Evolutionary conservation across 805 yeast genomes (phyloP).

Genomic region (Candida alai): DNA sequence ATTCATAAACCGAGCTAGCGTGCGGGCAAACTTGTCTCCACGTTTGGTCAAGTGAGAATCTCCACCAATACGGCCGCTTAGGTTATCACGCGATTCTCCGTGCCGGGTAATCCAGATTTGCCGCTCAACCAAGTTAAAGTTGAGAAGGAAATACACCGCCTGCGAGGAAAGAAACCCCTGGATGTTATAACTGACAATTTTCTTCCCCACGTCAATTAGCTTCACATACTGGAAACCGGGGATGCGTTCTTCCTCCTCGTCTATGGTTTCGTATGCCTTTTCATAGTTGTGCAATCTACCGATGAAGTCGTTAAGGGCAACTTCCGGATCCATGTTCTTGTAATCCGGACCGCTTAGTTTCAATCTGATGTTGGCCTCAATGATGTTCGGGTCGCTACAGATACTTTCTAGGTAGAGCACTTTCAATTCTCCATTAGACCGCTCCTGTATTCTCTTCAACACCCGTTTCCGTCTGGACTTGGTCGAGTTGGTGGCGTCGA

Average conservation of each 20-base stretch:
- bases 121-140: slow-evolving; percentile 83
- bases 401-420: slow-evolving; percentile 83
- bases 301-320: slow-evolving; percentile 78
- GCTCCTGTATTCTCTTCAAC: slow-evolving; percentile 50
- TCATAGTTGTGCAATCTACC: slow-evolving; percentile 80
- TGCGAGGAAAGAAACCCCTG: slow-evolving; percentile 88
- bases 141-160: slow-evolving; percentile 82
- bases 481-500: slow-evolving; percentile 81
- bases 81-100: slow-evolving; percentile 88
- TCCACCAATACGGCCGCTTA: slow-evolving; percentile 86
- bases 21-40: slow-evolving; percentile 70
- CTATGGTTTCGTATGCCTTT: slow-evolving; percentile 86
- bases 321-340: slow-evolving; percentile 73
- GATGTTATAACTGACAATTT: slow-evolving; percentile 87
- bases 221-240: slow-evolving; percentile 79
- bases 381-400: slow-evolving; percentile 73
- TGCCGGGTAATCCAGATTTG: slow-evolving; percentile 95
- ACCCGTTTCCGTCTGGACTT: slow-evolving; percentile 59
- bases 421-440: slow-evolving; percentile 61
- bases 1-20: slow-evolving; percentile 71
- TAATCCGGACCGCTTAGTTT: slow-evolving; percentile 94
- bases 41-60: slow-evolving; percentile 77
- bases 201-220: slow-evolving; percentile 94
- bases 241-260: slow-evolving; percentile 69
- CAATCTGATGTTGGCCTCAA: slow-evolving; percentile 78